Percentiles rank a stretch among this genome's conserved stretches.
Conservation (phyloP, 805 yeast genomes). For the Saturnispora halmiae region DNA sequence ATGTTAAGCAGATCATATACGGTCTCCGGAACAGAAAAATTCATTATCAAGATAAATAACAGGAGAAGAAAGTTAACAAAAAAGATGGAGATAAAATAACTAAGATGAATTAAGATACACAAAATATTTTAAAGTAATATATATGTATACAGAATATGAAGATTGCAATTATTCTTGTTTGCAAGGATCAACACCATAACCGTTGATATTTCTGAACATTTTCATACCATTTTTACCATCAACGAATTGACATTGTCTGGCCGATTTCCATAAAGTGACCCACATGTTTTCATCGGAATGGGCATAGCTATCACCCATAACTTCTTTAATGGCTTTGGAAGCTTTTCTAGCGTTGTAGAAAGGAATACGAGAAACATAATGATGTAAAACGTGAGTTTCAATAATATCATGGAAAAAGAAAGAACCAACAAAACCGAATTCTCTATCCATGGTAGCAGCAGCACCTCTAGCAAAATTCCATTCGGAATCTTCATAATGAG, state of each 20-base stretch:
- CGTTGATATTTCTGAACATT: slow-evolving; percentile 71
- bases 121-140: too few species aligned
- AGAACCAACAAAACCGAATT: slow-evolving; percentile 71
- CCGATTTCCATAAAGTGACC: slow-evolving; percentile 51
- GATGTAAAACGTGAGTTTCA: slow-evolving; percentile 86
- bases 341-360: slow-evolving; percentile 82
- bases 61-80: not conserved
- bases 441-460: slow-evolving; percentile 79
- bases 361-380: slow-evolving; percentile 75
- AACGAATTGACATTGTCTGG: slow-evolving; percentile 61
- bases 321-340: slow-evolving; percentile 67
- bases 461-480: slow-evolving; percentile 91
- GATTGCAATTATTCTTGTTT: not conserved
- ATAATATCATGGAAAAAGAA: slow-evolving; percentile 80
- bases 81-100: not conserved
- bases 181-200: slow-evolving; percentile 34
- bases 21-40: slow-evolving; percentile 73
- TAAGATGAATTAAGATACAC: too few species aligned
- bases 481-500: slow-evolving; percentile 65
- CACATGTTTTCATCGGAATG: slow-evolving; percentile 66
- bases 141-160: not conserved
- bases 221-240: slow-evolving; percentile 61
- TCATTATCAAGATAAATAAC: slow-evolving; percentile 48
- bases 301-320: slow-evolving; percentile 76
- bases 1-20: slow-evolving; percentile 76